Base-by-base conservation (phyloP, 176 grass and related monocot species). In the Paspalum vaginatum region DNA sequence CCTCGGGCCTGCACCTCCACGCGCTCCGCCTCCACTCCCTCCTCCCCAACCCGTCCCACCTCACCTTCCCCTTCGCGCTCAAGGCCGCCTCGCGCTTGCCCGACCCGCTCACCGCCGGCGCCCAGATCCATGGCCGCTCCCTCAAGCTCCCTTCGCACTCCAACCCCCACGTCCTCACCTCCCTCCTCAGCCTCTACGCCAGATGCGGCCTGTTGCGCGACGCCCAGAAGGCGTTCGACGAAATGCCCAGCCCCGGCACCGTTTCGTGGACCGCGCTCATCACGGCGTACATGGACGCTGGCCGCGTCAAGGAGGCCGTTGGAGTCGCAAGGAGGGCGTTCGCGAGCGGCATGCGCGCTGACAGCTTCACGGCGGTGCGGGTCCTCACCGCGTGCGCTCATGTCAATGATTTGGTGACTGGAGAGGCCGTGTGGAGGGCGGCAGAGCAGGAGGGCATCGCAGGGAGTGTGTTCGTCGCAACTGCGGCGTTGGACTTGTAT, bases 211-310 rank as follows among this genome's bases (percentile, higher is more conserved):
- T 57, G 0, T 3, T 86, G 66, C 70, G 21, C 17, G 13, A 46
- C 6, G 83, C 88, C 1, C 85, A 68, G 26, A 41, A 11, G 21
- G 83, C 83, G 86, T 94, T 94, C 88, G 92, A 94, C 67, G 86
- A 91, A 82, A 91, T 94, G 76, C 55, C 54, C 5, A 44, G 27
- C n/a, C 89, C 79, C 17, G 43, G 44, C 53, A 80, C 87, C 11
- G 92, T 89, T 3, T 91, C 92, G 0, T 94, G 86, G 88, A 94
- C 92, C 8, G 88, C 92, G 41, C 89, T 94, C 41, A 81, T 94
- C 81, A 78, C 86, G 8, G 86, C 79, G 5, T 94, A 91, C 76
- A 88, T 91, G 66, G 68, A 70, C 72, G 45, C 60, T 9, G 70
- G 76, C 1, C 37, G 32, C 15, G 66, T 75, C 60, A 17, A 50